Evolutionary conservation across 352 stramenopile genomes (phyloP).

Genomic region (Plasmopara muralis): DNA sequence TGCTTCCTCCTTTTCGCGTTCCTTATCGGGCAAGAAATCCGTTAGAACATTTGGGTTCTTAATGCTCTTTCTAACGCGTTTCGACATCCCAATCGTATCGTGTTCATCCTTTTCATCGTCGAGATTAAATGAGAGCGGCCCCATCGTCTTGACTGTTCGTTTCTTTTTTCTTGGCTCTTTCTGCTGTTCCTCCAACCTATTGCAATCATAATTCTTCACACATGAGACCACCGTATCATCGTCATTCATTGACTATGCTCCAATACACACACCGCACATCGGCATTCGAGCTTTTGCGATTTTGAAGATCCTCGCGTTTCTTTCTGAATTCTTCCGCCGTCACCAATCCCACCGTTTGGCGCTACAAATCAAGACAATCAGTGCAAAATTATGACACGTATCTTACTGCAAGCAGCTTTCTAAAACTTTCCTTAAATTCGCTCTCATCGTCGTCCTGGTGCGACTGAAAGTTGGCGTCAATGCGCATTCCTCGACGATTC

Average conservation of each 20-base stretch:
- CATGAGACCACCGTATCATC: too few relatives aligned
- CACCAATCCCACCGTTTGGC: conserved; percentile 89
- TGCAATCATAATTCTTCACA: background rate
- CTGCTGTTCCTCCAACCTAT: conserved; percentile 27
- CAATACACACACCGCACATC: conserved; percentile 24
- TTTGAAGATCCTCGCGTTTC: conserved; percentile 75
- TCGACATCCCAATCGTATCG: conserved; percentile 19
- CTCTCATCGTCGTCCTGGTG: conserved; percentile 71
- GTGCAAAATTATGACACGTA: background rate
- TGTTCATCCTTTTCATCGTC: conserved; percentile 57
- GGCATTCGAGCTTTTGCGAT: conserved; percentile 23
- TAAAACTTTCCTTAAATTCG: conserved; percentile 68
- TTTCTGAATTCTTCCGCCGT: conserved; percentile 91
- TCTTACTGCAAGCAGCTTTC: background rate
- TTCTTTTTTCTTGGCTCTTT: conserved; percentile 43
- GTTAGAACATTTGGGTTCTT: conserved; percentile 94
- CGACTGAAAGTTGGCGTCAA: conserved; percentile 90
- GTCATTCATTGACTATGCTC: background rate
- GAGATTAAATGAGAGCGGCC: conserved; percentile 73
- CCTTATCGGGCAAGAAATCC: conserved; percentile 91
- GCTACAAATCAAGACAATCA: conserved; percentile 21
- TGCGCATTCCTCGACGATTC: conserved; percentile 71
- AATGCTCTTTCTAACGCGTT: conserved; percentile 59
- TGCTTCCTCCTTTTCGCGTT: conserved; percentile 82
- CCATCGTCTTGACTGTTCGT: conserved; percentile 74